A percentile compares a stretch with the other conserved stretches of the same genome.
These are phyloP conservation scores for Leccinum arenicola DNA, from an alignment of 768 basidiomycete genomes.

Conservation along the genomic window DNA sequence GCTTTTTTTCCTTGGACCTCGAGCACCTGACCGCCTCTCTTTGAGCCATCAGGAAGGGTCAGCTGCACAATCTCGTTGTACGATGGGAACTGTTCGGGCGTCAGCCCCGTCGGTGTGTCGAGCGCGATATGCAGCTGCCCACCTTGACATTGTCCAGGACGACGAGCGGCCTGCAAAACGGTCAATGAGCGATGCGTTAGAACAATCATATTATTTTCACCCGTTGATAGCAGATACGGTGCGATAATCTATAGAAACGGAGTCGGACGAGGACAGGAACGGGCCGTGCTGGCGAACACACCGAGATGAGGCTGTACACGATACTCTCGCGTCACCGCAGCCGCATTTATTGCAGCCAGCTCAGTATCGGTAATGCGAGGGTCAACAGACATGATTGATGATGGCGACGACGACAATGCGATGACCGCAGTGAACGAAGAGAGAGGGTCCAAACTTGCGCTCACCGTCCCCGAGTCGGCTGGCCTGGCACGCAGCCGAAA, in stretches of 20 bases:
- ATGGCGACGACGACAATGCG: not conserved
- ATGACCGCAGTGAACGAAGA: not conserved
- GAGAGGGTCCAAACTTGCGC: constrained; percentile 6
- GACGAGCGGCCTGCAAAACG: constrained; percentile 75
- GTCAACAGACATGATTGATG: constrained; percentile 37
- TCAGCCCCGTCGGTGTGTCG: constrained; percentile 14
- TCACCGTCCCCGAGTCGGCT: constrained; percentile 8
- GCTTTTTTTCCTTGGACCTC: constrained; percentile 99
- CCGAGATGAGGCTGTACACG: constrained; percentile 87
- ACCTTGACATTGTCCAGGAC: constrained; percentile 99
- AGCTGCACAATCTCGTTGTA: constrained; percentile 98
- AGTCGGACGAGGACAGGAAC: constrained; percentile 6
- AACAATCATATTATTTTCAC: constrained; percentile 41
- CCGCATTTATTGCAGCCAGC: constrained; percentile 78
- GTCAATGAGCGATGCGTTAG: constrained; percentile 9
- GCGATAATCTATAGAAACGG: constrained; percentile 69
- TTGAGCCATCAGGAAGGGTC: constrained; percentile 92
- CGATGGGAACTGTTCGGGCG: constrained; percentile 72
- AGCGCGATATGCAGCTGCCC: constrained; percentile 18
- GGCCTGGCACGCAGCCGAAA: constrained; percentile 5
- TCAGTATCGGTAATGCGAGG: constrained; percentile 70
- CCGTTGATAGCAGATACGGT: constrained; percentile 99
- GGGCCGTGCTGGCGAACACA: constrained; percentile 31
- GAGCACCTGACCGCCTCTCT: constrained; percentile 94
- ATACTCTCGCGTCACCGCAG: constrained; percentile 86